Percentiles rank a stretch among this genome's conserved stretches.
Conservation (phyloP, 2,329 filamentous ascomycete genomes). For the Pseudopyrenochaeta lycopersici region DNA sequence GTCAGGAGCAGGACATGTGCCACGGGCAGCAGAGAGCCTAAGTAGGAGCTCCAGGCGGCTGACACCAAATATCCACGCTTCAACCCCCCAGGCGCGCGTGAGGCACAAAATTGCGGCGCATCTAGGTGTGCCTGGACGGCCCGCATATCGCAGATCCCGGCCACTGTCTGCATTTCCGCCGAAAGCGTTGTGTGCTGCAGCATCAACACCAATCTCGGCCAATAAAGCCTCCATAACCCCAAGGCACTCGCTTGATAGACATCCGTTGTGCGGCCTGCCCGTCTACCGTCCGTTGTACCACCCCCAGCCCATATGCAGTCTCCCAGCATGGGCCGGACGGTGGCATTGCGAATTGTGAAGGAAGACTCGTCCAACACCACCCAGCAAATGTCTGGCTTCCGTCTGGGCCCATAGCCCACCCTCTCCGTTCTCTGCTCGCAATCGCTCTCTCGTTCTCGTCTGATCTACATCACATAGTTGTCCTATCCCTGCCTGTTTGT, state of each 20-base stretch:
- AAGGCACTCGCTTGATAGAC: conserved; percentile 10
- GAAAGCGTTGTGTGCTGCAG: conserved; percentile 3
- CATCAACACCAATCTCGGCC: conserved; percentile 7
- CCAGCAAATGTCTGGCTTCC: no score
- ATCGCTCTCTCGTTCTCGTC: background rate
- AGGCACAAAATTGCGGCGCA: conserved; percentile 19
- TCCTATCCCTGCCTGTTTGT: background rate
- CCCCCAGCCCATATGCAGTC: background rate
- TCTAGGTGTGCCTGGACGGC: conserved; percentile 23
- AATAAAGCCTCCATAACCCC: conserved; percentile 1
- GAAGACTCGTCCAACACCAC: no score
- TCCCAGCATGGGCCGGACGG: conserved; percentile 4
- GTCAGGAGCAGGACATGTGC: background rate
- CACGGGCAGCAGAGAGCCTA: conserved; percentile 1
- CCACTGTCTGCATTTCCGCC: conserved; percentile 7
- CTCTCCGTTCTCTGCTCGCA: no score
- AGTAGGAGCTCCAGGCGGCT: background rate
- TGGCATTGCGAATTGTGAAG: background rate
- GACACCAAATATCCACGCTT: background rate
- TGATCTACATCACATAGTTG: no score
- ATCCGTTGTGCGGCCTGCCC: conserved; percentile 13
- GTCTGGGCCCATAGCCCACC: no score
- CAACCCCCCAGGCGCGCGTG: conserved; percentile 7
- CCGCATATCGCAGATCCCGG: conserved; percentile 21
- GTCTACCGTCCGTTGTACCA: conserved; percentile 5